A percentile compares a stretch with the other conserved stretches of the same genome.
These are phyloP conservation scores for Tillandsia fasciculata DNA, from an alignment of 176 grass and related monocot genomes.

Conservation along the genomic window DNA sequence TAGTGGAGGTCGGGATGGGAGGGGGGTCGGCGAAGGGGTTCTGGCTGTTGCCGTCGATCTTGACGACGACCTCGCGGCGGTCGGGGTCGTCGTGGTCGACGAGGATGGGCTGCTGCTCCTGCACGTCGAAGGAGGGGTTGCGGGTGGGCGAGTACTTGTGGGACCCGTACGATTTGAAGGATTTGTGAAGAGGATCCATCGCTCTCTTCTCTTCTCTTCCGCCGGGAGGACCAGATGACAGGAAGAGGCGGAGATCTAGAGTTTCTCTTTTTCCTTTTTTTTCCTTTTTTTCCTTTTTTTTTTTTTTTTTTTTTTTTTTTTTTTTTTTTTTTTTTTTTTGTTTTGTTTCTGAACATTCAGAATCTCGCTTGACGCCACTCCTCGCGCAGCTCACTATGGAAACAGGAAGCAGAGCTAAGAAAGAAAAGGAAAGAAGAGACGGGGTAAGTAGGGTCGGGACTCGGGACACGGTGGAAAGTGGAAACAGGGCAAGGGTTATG, in stretches of 20 bases:
- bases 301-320: not conserved
- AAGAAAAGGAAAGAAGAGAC: too few relatives aligned
- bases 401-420: too few relatives aligned
- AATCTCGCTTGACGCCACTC: not conserved
- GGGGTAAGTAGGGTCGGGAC: too few relatives aligned
- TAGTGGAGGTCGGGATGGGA: not conserved
- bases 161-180: conserved; percentile 1
- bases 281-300: too few relatives aligned
- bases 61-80: conserved; percentile 66
- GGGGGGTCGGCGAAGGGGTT: conserved; percentile 4
- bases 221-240: not conserved
- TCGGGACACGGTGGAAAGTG: too few relatives aligned
- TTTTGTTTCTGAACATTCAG: not conserved
- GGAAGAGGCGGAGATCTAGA: not conserved
- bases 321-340: conserved; percentile 1
- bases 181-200: conserved; percentile 12
- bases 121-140: conserved; percentile 22
- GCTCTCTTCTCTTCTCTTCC: not conserved
- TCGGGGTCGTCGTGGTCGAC: conserved; percentile 8
- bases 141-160: conserved; percentile 8
- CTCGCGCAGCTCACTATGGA: too few relatives aligned
- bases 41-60: conserved; percentile 44
- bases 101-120: conserved; percentile 24
- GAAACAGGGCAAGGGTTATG: too few relatives aligned
- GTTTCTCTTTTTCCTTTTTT: conserved; percentile 6